phyloP scores from a whole-genome alignment of 169 alveolate genomes.

The Eimeria brunetti region DNA sequence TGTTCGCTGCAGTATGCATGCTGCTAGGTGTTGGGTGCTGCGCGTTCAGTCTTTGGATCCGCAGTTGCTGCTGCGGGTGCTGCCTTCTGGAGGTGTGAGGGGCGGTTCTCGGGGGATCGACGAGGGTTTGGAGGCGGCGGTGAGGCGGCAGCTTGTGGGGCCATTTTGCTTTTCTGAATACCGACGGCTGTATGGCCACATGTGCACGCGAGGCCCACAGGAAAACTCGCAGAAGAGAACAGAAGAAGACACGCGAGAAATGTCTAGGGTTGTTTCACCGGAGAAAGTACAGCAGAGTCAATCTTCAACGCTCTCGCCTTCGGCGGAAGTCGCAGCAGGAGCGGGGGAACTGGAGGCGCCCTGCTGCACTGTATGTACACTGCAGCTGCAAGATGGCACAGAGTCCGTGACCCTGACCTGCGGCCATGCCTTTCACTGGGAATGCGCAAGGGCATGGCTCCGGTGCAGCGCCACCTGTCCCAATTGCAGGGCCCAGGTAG shows the following conservation, averaged over 20 bases:
- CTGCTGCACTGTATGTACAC: conserved; percentile 85
- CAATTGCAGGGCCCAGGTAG: conserved; percentile 83
- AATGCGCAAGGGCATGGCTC: conserved; percentile 85
- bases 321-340: conserved; percentile 36
- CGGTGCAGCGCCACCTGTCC: conserved; percentile 85
- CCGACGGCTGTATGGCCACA: conserved; percentile 32
- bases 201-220: conserved; percentile 61
- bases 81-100: conserved; percentile 63
- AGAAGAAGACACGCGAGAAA: background rate
- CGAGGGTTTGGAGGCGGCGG: conserved; percentile 66
- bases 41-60: conserved; percentile 67
- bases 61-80: conserved; percentile 73
- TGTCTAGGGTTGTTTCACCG: background rate
- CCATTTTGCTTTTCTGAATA: conserved; percentile 53
- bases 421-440: conserved; percentile 86
- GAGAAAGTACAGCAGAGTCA: background rate
- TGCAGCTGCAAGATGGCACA: conserved; percentile 66
- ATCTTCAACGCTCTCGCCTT: background rate
- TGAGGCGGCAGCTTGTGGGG: conserved; percentile 63
- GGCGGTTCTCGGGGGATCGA: conserved; percentile 65
- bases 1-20: background rate
- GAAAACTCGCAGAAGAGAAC: background rate
- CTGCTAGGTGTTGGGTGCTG: background rate
- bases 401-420: conserved; percentile 77
- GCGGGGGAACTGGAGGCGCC: conserved; percentile 77